Evolutionary conservation across 1,284 basidiomycete genomes (phyloP), one percentile per base, ranked within the genome.

Genomic region (Sanghuangporus baumii): DNA sequence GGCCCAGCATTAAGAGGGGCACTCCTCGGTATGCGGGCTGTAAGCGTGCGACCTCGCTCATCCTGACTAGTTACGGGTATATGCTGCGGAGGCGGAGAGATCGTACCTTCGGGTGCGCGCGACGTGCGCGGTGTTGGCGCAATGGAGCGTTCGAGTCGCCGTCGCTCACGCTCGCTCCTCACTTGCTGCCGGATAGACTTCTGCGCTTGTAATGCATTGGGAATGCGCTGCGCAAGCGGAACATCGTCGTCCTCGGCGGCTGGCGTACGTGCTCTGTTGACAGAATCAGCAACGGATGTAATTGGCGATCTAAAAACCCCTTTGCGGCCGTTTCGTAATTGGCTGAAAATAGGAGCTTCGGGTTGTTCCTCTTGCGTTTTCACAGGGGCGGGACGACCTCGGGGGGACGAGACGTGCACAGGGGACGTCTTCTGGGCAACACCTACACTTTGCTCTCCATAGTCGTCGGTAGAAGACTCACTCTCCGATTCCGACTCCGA

Each of bases 221-320:
- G 91, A 55, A 93, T 90, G 37, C 86, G 79, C 66, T 84, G 84
- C 2, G 89, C 91, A 14, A 94, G 79, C 0, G 91, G 91, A 2
- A 91, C 77, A 67, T 93, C 86, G 69, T 93, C 88, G 61, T 85
- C 84, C 6, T 67, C 65, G 57, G 50, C 26, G 48, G 52, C 37
- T 57, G 41, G 34, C 31, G 40, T 16, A 7, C 26, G 46, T 16
- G 46, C 20, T 37, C 36, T 23, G 16, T 18, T 36, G 31, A 18
- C 18, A 14, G 6, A 36, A 37, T 64, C 57, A 9, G 46, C 41
- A 11, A 38, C 34, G 12, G 20, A 36, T 5, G 23, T n/a, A 14
- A 55, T 26, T 9, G 60, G 57, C 9, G 60, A 55, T 48, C 43
- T 55, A 51, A 62, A 65, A 7, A 65, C 60, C 2, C 64, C 64